Conservation (phyloP, 148 eudicot species). For the Linanthus parryae region DNA sequence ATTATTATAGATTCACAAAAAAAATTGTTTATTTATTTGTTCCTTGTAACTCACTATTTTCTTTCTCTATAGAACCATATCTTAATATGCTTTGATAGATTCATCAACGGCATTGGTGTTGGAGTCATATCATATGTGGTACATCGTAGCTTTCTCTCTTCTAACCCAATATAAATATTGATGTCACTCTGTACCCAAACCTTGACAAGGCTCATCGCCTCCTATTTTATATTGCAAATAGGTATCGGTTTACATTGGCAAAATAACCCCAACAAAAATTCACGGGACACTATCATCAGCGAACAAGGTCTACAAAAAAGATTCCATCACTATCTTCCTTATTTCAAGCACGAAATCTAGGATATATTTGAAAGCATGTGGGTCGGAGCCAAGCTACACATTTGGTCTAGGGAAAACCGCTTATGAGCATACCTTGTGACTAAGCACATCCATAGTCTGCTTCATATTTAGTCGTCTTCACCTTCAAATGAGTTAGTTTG, state of each 20-base stretch:
- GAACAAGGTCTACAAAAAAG: constrained; percentile 54
- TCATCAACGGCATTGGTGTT: constrained; percentile 14
- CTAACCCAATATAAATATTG: not conserved
- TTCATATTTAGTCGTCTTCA: no score
- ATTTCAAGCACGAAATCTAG: no score
- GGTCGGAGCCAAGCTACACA: no score
- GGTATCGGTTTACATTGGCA: constrained; percentile 78
- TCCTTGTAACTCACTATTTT: not conserved
- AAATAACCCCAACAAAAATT: constrained; percentile 61
- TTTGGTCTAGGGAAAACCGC: no score
- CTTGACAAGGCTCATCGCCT: not conserved
- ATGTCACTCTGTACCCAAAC: not conserved
- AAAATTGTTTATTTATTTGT: not conserved
- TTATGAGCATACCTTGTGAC: no score
- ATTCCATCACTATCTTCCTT: no score
- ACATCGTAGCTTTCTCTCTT: not conserved
- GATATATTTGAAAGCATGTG: no score
- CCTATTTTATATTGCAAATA: not conserved
- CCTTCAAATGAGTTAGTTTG: no score
- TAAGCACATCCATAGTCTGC: no score
- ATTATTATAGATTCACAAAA: not conserved
- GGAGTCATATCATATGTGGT: constrained; percentile 18
- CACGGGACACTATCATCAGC: constrained; percentile 62
- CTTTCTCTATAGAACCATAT: not conserved
- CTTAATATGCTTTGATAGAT: constrained; percentile 10